Conservation (phyloP, 176 grass and related monocot genomes). For the Oryza nivara region DNA sequence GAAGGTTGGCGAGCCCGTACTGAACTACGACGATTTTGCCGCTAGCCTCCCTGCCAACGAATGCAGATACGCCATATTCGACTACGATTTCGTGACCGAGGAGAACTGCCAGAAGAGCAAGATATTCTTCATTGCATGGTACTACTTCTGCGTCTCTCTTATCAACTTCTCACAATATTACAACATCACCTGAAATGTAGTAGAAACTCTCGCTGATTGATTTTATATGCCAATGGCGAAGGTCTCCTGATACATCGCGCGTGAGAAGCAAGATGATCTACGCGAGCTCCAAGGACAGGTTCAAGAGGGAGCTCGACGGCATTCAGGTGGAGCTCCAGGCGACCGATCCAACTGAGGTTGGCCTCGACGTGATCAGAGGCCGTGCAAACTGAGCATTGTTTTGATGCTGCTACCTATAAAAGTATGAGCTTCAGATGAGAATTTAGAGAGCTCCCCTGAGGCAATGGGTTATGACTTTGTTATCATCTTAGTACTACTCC, state of each 20-base stretch:
- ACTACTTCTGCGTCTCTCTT: not conserved
- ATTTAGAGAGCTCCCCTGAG: constrained; percentile 28
- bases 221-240: not conserved
- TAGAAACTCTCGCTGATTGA: not conserved
- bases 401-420: not conserved
- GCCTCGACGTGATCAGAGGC: constrained; percentile 51
- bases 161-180: not conserved
- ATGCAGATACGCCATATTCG: constrained; percentile 71
- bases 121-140: constrained; percentile 63
- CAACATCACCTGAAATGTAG: not conserved
- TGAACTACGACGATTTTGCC: constrained; percentile 57
- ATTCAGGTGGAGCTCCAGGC: constrained; percentile 63
- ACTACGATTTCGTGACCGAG: constrained; percentile 61
- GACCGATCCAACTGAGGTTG: constrained; percentile 43
- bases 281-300: constrained; percentile 60
- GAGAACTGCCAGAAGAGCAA: constrained; percentile 72
- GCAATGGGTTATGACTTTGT: constrained; percentile 13
- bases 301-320: constrained; percentile 62
- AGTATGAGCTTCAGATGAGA: constrained; percentile 22
- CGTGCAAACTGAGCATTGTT: constrained; percentile 43
- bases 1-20: constrained; percentile 48
- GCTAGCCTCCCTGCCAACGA: constrained; percentile 57
- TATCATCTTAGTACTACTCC: not conserved
- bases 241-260: constrained; percentile 49
- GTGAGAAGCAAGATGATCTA: constrained; percentile 67